A percentile compares a stretch with the other conserved stretches of the same genome.
Evolutionary conservation across 1,284 basidiomycete genomes (phyloP).

Genomic region (Gymnopus androsaceus): DNA sequence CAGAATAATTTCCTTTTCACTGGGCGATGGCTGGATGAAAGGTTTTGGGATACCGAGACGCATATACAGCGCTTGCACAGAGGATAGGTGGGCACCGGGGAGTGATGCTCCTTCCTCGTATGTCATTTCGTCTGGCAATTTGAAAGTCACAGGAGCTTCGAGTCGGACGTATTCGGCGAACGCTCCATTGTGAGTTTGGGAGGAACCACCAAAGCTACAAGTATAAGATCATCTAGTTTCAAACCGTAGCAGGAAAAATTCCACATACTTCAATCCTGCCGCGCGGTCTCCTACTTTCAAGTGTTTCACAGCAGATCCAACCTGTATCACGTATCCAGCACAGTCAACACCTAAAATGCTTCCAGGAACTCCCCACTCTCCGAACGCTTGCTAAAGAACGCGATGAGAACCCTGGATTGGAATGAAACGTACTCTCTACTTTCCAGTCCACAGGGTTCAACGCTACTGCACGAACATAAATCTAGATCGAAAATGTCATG

Average conservation of each 20-base stretch:
- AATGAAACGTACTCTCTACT: neutral
- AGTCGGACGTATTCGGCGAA: slow-evolving; percentile 35
- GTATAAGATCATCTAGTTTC: neutral
- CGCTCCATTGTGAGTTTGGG: slow-evolving; percentile 27
- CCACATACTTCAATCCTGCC: slow-evolving; percentile 25
- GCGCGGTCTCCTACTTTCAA: slow-evolving; percentile 30
- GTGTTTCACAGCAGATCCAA: slow-evolving; percentile 28
- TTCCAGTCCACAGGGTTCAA: slow-evolving; percentile 74
- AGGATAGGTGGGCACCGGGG: slow-evolving; percentile 20
- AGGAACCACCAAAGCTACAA: slow-evolving; percentile 3
- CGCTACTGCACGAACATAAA: slow-evolving; percentile 9
- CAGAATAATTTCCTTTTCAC: slow-evolving; percentile 27
- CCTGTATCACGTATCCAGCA: slow-evolving; percentile 29
- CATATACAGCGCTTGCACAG: slow-evolving; percentile 31
- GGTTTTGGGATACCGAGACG: slow-evolving; percentile 27
- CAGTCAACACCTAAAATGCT: slow-evolving; percentile 24
- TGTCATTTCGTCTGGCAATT: slow-evolving; percentile 29
- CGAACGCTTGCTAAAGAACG: neutral
- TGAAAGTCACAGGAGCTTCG: slow-evolving; percentile 26
- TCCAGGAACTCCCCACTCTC: neutral
- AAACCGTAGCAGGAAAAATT: slow-evolving; percentile 5
- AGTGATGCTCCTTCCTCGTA: slow-evolving; percentile 35
- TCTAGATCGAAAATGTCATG: neutral
- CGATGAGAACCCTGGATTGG: no score
- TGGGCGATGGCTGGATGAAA: slow-evolving; percentile 11